Conservation (phyloP, 2,329 filamentous ascomycete genomes). For the Alternaria burnsii region DNA sequence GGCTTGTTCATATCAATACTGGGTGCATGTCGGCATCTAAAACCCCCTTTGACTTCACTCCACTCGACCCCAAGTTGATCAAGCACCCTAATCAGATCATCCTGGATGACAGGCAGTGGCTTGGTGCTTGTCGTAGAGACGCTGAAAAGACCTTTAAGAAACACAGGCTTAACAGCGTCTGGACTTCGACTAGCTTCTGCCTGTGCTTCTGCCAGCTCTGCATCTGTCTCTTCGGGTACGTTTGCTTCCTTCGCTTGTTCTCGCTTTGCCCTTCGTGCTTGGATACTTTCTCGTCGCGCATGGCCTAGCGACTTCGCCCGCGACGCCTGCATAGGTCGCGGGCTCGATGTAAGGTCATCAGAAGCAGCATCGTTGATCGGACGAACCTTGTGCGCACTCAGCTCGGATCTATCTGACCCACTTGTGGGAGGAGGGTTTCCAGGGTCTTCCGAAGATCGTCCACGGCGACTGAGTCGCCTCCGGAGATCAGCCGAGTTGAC, state of each 20-base stretch:
- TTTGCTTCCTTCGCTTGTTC: slow-evolving; percentile 78
- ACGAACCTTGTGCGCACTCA: slow-evolving; percentile 58
- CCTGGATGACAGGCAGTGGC: slow-evolving; percentile 82
- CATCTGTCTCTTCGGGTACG: slow-evolving; percentile 89
- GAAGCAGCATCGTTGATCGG: slow-evolving; percentile 58
- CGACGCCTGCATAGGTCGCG: slow-evolving; percentile 42
- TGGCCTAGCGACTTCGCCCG: slow-evolving; percentile 90
- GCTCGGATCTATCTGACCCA: slow-evolving; percentile 77
- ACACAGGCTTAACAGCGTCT: slow-evolving; percentile 91
- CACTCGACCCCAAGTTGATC: slow-evolving; percentile 90
- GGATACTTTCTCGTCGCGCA: slow-evolving; percentile 88
- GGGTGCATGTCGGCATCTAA: slow-evolving; percentile 85
- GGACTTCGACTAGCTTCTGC: slow-evolving; percentile 66
- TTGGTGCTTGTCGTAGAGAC: slow-evolving; percentile 96
- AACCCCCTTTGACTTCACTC: slow-evolving; percentile 90
- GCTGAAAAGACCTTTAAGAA: slow-evolving; percentile 94
- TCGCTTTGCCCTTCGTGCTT: slow-evolving; percentile 78
- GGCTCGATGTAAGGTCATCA: slow-evolving; percentile 55
- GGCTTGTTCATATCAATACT: slow-evolving; percentile 87
- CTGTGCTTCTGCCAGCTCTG: slow-evolving; percentile 69
- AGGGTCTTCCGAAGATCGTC: slow-evolving; percentile 62
- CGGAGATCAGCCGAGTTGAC: slow-evolving; percentile 88
- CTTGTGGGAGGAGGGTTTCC: slow-evolving; percentile 76
- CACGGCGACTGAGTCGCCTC: slow-evolving; percentile 67
- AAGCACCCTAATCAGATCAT: slow-evolving; percentile 89